Conservation (phyloP, 202 grass and related monocot species). For the Hordeum pubiflorum region DNA sequence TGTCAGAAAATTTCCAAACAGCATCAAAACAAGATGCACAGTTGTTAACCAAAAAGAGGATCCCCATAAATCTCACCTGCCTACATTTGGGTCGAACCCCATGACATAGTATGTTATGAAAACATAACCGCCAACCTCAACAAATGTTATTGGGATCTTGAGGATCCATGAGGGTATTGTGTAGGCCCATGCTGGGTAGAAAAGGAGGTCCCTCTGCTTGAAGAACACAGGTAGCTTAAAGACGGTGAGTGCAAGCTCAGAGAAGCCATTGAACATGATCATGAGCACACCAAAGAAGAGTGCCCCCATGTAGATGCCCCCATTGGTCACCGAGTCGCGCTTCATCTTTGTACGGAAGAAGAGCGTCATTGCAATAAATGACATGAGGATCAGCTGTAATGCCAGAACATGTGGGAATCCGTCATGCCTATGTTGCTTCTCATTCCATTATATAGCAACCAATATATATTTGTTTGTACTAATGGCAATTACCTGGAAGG, state of each 20-base stretch:
- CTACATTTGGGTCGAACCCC: slow-evolving; percentile 57
- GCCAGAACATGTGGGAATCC: slow-evolving; percentile 1
- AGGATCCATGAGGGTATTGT: slow-evolving; percentile 59
- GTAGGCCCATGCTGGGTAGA: slow-evolving; percentile 67
- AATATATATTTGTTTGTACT: neutral
- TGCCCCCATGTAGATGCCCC: slow-evolving; percentile 50
- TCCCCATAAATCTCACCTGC: slow-evolving; percentile 36
- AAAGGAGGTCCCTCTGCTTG: slow-evolving; percentile 65
- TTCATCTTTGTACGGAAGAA: slow-evolving; percentile 65
- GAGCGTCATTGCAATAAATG: slow-evolving; percentile 51
- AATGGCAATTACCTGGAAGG: slow-evolving; percentile 35
- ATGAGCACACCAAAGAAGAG: slow-evolving; percentile 51
- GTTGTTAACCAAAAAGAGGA: neutral
- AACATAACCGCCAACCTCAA: slow-evolving; percentile 57
- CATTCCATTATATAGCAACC: neutral
- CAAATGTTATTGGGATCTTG: slow-evolving; percentile 60
- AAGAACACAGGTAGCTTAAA: slow-evolving; percentile 70
- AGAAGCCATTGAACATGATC: slow-evolving; percentile 65
- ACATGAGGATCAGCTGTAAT: slow-evolving; percentile 40
- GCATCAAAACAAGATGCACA: neutral
- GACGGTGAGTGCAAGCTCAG: slow-evolving; percentile 54
- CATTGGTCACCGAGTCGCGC: slow-evolving; percentile 19
- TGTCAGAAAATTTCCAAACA: neutral
- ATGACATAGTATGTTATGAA: slow-evolving; percentile 62
- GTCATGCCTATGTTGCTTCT: neutral